phyloP scores from a whole-genome alignment of 495 filamentous ascomycete genomes.

The Tetracladium marchalianum region DNA sequence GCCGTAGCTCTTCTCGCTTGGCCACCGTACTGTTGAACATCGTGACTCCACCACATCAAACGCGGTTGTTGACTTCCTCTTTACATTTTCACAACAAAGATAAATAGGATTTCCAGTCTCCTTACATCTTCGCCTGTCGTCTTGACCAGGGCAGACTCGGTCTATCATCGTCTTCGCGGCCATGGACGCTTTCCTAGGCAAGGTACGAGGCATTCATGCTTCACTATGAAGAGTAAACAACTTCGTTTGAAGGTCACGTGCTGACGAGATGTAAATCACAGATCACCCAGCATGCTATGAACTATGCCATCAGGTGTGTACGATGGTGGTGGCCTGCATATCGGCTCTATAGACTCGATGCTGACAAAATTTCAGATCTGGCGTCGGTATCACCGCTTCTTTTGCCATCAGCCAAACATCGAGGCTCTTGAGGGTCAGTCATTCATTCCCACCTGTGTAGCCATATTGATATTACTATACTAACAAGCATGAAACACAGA shows the following conservation, averaged over 20 bases:
- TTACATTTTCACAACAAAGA: not conserved
- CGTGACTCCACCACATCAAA: not conserved
- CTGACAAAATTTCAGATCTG: conserved; percentile 46
- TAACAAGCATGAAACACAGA: conserved; percentile 30
- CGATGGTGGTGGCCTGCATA: not conserved
- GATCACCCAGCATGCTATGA: conserved; percentile 79
- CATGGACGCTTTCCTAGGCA: conserved; percentile 73
- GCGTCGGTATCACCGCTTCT: conserved; percentile 74
- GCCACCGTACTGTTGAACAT: too few species aligned
- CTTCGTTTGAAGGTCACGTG: conserved; percentile 16
- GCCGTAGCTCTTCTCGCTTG: not conserved
- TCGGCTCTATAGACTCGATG: conserved; percentile 1
- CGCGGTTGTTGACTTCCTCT: not conserved
- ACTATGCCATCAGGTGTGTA: conserved; percentile 67
- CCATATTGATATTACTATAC: conserved; percentile 1
- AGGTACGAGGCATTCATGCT: conserved; percentile 36
- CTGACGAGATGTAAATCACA: conserved; percentile 19
- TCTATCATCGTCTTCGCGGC: not conserved
- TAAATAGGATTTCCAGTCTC: not conserved
- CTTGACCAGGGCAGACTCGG: too few species aligned
- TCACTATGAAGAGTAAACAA: too few species aligned
- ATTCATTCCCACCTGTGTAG: not conserved
- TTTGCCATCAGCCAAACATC: conserved; percentile 80
- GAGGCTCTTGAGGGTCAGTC: conserved; percentile 61
- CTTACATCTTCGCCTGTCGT: too few species aligned